Base-by-base conservation (phyloP, 2,329 filamentous ascomycete genomes). In the Aspergillus ustus region DNA sequence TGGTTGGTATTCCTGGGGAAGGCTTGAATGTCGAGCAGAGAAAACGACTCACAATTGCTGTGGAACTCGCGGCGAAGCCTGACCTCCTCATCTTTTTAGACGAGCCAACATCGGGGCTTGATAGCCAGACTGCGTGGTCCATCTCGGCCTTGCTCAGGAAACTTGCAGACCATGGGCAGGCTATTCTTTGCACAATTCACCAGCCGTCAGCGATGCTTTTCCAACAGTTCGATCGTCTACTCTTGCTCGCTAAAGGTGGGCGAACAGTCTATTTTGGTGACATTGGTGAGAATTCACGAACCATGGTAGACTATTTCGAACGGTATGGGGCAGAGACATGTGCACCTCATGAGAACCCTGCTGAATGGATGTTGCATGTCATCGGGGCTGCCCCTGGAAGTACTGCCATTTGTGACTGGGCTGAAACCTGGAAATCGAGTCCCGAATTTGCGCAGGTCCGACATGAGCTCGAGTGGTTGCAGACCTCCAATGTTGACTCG, bases 141-240 rank as follows among this genome's bases (percentile, higher is more conserved):
- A 97, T 97, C 72, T 84, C 92, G 46, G 89, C 92, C 73, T 85
- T 97, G 8, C 85, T 97, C 40, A 90, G 95, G 77, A 97, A 95
- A 78, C 83, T 97, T 31, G 92, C 92, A 69, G 90, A 94, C 75
- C 90, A 88, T 64, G 93, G 93, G n/a, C 92, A 95, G 74, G 93
- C 94, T 55, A 91, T 97, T 77, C 87, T 97, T 17, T 97, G 93
- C 80, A 97, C 93, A 0, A 97, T 97, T 63, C 93, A 97, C 76
- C 93, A 97, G 77, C 93, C 93, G 13, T 96, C 92, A 13, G 93
- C 93, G 46, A 92, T 96, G 84, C 83, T 97, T 53, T 96, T 97
- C 81, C 91, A 96, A 75, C 89, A 91, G 61, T 97, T 89, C 53
- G 87, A 90, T 63, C 82, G 83, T 0, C 77, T 89, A 1, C 78